Conservation (phyloP, 2,329 filamentous ascomycete genomes). For the Myrmaecium sp. region DNA sequence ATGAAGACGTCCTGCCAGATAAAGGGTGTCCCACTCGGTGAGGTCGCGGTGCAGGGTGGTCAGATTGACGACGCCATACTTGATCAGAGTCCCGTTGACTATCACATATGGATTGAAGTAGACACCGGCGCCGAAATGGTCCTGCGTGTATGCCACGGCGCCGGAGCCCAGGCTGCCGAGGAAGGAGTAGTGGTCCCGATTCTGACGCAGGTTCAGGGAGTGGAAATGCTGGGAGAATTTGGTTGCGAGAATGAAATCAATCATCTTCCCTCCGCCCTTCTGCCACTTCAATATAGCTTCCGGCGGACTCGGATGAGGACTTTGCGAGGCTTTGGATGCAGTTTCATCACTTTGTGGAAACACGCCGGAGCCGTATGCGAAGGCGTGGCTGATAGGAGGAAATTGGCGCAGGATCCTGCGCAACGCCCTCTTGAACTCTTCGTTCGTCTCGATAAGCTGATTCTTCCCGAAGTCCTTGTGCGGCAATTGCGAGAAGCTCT, state of each 20-base stretch:
- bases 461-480: conserved; percentile 79
- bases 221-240: conserved; percentile 95
- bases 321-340: conserved; percentile 34
- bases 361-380: conserved; percentile 93
- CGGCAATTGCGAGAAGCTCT: conserved; percentile 59
- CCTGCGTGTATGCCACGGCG: conserved; percentile 69
- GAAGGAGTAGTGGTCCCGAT: conserved; percentile 82
- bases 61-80: conserved; percentile 93
- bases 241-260: conserved; percentile 96
- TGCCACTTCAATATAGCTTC: conserved; percentile 70
- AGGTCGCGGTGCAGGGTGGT: conserved; percentile 78
- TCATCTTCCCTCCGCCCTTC: conserved; percentile 82
- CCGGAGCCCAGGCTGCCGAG: conserved; percentile 72
- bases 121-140: conserved; percentile 77
- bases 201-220: conserved; percentile 73
- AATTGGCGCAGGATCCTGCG: conserved; percentile 83
- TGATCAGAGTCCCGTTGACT: conserved; percentile 88
- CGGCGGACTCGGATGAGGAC: conserved; percentile 68
- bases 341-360: conserved; percentile 56
- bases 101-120: conserved; percentile 97
- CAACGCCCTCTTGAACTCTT: conserved; percentile 84
- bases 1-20: conserved; percentile 88
- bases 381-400: conserved; percentile 88
- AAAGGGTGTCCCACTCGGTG: conserved; percentile 81
- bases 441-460: conserved; percentile 77